Evolutionary conservation across 768 basidiomycete species (phyloP).

Genomic region (Daedaleopsis nitida): DNA sequence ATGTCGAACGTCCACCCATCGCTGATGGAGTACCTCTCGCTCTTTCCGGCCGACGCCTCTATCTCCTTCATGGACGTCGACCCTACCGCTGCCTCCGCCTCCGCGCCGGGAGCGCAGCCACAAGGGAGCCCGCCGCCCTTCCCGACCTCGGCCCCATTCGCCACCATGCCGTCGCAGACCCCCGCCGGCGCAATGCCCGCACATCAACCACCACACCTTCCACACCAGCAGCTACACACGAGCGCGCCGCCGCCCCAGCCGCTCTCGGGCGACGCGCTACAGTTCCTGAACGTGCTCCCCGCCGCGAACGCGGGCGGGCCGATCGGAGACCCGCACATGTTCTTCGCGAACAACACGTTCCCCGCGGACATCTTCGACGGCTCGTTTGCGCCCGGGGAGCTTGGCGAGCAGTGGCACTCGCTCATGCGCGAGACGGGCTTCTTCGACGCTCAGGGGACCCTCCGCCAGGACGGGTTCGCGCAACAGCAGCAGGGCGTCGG

Average conservation of each 20-base stretch:
- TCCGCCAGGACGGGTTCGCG: background rate
- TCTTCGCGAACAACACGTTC: slow-evolving; percentile 24
- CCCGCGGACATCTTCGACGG: slow-evolving; percentile 34
- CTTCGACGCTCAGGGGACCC: slow-evolving; percentile 37
- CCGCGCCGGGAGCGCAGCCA: background rate
- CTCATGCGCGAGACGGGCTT: slow-evolving; percentile 67
- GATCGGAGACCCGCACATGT: slow-evolving; percentile 15
- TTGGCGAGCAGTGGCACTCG: slow-evolving; percentile 67
- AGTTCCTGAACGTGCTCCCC: slow-evolving; percentile 13
- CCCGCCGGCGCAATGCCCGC: background rate
- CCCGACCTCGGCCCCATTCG: background rate
- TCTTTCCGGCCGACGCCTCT: slow-evolving; percentile 40
- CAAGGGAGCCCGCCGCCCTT: background rate
- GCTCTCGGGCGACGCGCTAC: slow-evolving; percentile 5
- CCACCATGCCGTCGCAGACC: background rate
- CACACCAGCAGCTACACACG: background rate
- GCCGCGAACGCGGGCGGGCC: background rate
- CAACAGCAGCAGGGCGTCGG: background rate
- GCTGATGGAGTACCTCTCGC: slow-evolving; percentile 59
- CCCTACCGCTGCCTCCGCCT: background rate
- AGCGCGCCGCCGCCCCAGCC: background rate
- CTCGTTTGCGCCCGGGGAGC: slow-evolving; percentile 54
- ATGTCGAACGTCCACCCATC: slow-evolving; percentile 60
- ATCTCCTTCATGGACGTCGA: slow-evolving; percentile 29
- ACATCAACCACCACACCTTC: background rate